Evolutionary conservation across 257 asterid species (phyloP).

Genomic region (Gynochthodes officinalis): DNA sequence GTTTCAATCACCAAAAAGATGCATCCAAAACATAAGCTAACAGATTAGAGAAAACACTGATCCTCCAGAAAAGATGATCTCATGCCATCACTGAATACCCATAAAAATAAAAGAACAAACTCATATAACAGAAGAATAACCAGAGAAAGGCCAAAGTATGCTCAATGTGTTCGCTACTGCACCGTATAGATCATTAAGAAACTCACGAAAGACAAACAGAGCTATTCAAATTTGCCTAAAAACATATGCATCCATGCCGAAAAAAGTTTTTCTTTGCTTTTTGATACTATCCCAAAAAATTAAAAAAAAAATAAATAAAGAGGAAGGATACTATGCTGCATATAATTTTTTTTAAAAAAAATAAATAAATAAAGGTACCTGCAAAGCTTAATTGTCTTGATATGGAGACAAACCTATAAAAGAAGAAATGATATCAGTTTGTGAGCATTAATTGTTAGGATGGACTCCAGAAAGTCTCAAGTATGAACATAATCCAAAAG

Average conservation of each 20-base stretch:
- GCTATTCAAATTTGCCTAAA: background rate
- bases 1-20: background rate
- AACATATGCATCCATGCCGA: background rate
- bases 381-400: slow-evolving; percentile 55
- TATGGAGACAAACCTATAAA: slow-evolving; percentile 82
- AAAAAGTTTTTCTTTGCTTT: background rate
- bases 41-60: background rate
- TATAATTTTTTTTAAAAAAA: too few relatives aligned
- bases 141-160: background rate
- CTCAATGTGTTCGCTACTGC: too few relatives aligned
- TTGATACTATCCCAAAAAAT: background rate
- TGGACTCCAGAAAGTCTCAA: background rate
- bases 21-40: background rate
- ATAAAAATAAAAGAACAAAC: slow-evolving; percentile 5
- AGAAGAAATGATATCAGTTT: slow-evolving; percentile 4
- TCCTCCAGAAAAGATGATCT: slow-evolving; percentile 2
- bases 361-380: slow-evolving; percentile 34
- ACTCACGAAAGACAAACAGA: background rate
- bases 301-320: background rate
- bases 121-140: background rate
- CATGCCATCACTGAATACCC: background rate
- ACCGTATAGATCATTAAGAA: too few relatives aligned
- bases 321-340: background rate
- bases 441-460: slow-evolving; percentile 5
- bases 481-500: slow-evolving; percentile 1